A percentile compares a stretch with the other conserved stretches of the same genome.
Evolutionary conservation across 2,329 filamentous ascomycete species (phyloP).

Genomic region (Fusarium stilboides): DNA sequence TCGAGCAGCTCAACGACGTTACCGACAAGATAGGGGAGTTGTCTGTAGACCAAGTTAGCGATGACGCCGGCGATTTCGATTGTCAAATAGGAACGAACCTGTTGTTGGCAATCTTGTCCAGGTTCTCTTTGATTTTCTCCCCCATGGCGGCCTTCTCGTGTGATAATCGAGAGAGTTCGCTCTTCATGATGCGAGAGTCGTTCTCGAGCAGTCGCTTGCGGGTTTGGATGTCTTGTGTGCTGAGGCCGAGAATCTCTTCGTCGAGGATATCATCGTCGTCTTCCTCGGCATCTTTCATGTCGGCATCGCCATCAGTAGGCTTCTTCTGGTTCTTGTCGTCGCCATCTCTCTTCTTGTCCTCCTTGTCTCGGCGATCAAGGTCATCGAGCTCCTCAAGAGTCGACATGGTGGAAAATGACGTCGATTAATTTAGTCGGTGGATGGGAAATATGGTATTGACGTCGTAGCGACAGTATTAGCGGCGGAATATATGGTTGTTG

Average conservation of each 20-base stretch:
- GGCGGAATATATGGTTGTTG: constrained; percentile 1
- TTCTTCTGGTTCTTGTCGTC: constrained; percentile 57
- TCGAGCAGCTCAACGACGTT: constrained; percentile 98
- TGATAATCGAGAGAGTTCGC: constrained; percentile 92
- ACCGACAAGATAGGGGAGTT: constrained; percentile 97
- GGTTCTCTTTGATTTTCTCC: constrained; percentile 99
- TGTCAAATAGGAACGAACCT: constrained; percentile 69
- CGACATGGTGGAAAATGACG: constrained; percentile 73
- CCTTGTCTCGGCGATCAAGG: constrained; percentile 84
- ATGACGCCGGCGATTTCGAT: not conserved
- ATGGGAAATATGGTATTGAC: not conserved
- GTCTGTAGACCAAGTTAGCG: constrained; percentile 66
- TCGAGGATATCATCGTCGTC: constrained; percentile 88
- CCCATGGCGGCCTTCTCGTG: constrained; percentile 97
- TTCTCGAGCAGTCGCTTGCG: constrained; percentile 95
- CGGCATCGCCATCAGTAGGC: constrained; percentile 80
- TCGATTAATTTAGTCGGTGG: constrained; percentile 5
- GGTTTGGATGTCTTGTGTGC: constrained; percentile 94
- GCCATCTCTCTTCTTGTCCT: constrained; percentile 70
- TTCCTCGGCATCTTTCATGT: constrained; percentile 88
- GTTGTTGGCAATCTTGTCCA: constrained; percentile 99
- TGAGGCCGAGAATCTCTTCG: constrained; percentile 91
- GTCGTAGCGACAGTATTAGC: not conserved
- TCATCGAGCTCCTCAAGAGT: constrained; percentile 94
- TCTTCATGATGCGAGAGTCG: constrained; percentile 98